Percentiles rank a stretch among this genome's conserved stretches.
Evolutionary conservation across 2,329 filamentous ascomycete genomes (phyloP).

Genomic region (Penicillium sp.): DNA sequence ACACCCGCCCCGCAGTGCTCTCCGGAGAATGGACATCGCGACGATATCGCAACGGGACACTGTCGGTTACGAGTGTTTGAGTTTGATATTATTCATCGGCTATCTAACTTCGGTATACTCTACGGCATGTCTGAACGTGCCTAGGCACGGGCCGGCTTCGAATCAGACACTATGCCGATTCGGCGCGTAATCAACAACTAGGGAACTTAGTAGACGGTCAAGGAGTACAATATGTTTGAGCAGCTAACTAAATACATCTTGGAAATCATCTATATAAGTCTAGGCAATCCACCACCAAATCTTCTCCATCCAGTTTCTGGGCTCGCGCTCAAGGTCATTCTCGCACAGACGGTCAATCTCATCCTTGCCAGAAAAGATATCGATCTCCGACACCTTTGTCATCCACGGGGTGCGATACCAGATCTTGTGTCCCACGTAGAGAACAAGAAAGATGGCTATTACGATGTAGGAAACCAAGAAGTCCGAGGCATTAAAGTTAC

Average conservation of each 20-base stretch:
- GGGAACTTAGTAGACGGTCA: neutral
- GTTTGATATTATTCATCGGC: slow-evolving; percentile 1
- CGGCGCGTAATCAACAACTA: neutral
- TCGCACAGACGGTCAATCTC: slow-evolving; percentile 51
- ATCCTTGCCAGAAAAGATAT: slow-evolving; percentile 52
- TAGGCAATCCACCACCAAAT: slow-evolving; percentile 55
- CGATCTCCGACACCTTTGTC: slow-evolving; percentile 44
- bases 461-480: slow-evolving; percentile 62
- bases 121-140: neutral
- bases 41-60: neutral
- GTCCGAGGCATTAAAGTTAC: slow-evolving; percentile 48
- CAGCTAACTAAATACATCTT: neutral
- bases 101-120: neutral
- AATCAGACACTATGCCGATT: neutral
- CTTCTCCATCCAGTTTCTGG: slow-evolving; percentile 49
- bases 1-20: neutral
- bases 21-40: neutral
- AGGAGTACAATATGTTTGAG: neutral
- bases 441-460: slow-evolving; percentile 55
- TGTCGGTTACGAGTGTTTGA: neutral
- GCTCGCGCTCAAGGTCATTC: slow-evolving; percentile 44
- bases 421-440: slow-evolving; percentile 44
- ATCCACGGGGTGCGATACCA: slow-evolving; percentile 39
- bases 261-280: neutral
- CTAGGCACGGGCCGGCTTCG: neutral